Conservation (phyloP, 2,329 filamentous ascomycete species). For the Colletotrichum trifolii region DNA sequence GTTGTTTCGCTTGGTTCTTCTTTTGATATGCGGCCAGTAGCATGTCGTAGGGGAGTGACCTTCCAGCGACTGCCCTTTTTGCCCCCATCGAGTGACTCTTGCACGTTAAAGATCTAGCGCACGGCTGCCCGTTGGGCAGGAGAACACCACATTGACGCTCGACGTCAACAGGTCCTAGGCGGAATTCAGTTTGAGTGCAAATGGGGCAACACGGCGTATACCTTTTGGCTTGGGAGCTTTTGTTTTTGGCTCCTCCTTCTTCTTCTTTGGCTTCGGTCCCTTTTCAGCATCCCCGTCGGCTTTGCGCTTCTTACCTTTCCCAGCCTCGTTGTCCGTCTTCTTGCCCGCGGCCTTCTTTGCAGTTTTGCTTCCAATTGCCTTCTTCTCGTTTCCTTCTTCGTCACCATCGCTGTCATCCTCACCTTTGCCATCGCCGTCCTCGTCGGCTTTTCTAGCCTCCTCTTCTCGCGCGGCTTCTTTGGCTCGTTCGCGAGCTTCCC, state of each 20-base stretch:
- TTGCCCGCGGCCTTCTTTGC: constrained; percentile 74
- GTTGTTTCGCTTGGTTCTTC: constrained; percentile 98
- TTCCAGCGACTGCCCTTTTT: constrained; percentile 87
- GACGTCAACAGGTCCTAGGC: constrained; percentile 84
- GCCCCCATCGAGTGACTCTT: constrained; percentile 97
- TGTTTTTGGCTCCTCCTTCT: constrained; percentile 90
- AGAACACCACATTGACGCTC: constrained; percentile 93
- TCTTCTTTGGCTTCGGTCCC: constrained; percentile 89
- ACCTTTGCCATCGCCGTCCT: constrained; percentile 60
- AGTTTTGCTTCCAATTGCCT: constrained; percentile 53
- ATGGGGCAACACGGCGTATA: constrained; percentile 43
- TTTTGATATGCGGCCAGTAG: constrained; percentile 89
- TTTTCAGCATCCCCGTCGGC: constrained; percentile 82
- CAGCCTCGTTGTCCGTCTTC: constrained; percentile 69
- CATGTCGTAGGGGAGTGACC: constrained; percentile 93
- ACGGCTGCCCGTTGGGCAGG: constrained; percentile 85
- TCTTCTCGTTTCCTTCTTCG: constrained; percentile 57
- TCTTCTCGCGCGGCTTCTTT: constrained; percentile 70
- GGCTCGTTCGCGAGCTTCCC: constrained; percentile 75
- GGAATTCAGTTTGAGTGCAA: background rate
- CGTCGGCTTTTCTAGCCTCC: constrained; percentile 63
- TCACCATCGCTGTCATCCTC: constrained; percentile 61
- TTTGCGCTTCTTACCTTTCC: constrained; percentile 81
- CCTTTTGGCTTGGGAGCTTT: constrained; percentile 88
- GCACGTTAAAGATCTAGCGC: constrained; percentile 89